phyloP scores from a whole-genome alignment of 2,329 filamentous ascomycete species.

The Sarocladium kiliense region DNA sequence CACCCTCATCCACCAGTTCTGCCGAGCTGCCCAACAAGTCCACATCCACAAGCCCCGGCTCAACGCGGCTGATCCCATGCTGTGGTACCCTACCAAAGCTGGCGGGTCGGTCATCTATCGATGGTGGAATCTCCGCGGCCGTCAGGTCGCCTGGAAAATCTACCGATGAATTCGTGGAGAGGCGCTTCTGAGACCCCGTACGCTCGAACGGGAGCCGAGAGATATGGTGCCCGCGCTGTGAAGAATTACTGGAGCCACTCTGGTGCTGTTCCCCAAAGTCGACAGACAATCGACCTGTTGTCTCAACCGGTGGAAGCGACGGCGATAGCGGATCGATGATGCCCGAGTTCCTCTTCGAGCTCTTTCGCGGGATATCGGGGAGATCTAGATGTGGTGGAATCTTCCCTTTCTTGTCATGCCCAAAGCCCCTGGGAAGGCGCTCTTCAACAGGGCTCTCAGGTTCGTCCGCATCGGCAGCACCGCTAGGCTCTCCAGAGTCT shows the following conservation, averaged over 20 bases:
- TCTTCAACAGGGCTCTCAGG: conserved; percentile 26
- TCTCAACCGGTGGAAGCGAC: conserved; percentile 20
- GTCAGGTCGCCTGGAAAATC: conserved; percentile 41
- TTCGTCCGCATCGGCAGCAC: conserved; percentile 41
- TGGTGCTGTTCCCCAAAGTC: background rate
- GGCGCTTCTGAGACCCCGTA: conserved; percentile 45
- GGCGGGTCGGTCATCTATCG: conserved; percentile 41
- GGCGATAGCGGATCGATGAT: conserved; percentile 27
- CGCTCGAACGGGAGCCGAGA: conserved; percentile 51
- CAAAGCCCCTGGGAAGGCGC: conserved; percentile 15
- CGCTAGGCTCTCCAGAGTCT: conserved; percentile 39
- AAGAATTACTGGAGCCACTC: background rate
- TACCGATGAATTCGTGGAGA: conserved; percentile 46
- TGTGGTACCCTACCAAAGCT: conserved; percentile 54
- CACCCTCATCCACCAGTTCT: conserved; percentile 47
- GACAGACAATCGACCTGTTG: conserved; percentile 1
- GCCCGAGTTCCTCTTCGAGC: conserved; percentile 58
- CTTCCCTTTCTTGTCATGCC: conserved; percentile 33
- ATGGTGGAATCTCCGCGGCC: conserved; percentile 18
- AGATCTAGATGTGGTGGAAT: conserved; percentile 28
- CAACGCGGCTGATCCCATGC: conserved; percentile 50
- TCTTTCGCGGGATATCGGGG: conserved; percentile 65
- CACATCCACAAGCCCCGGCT: conserved; percentile 37
- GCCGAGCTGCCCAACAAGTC: conserved; percentile 50
- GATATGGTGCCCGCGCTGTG: background rate